phyloP scores from a whole-genome alignment of 257 asterid species.

The Ehretia macrophylla region DNA sequence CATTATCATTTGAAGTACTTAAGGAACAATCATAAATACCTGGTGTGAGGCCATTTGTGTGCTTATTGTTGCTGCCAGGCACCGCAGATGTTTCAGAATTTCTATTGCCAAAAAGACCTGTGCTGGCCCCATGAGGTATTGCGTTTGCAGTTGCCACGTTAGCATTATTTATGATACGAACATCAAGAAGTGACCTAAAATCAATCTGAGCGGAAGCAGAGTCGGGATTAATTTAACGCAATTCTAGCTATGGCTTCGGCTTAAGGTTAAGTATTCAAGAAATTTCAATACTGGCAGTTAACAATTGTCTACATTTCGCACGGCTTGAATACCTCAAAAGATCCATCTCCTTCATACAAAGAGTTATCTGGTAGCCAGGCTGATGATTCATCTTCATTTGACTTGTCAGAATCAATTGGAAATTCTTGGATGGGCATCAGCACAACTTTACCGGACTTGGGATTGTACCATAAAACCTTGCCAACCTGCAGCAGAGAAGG shows the following conservation, averaged over 20 bases:
- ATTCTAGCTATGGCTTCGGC: not conserved
- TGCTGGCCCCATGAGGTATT: slow-evolving; percentile 22
- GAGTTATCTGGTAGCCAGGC: slow-evolving; percentile 38
- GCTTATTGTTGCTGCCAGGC: slow-evolving; percentile 32
- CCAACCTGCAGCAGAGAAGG: slow-evolving; percentile 58
- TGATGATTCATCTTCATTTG: slow-evolving; percentile 43
- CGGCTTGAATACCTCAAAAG: slow-evolving; percentile 58
- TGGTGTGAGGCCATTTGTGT: slow-evolving; percentile 21
- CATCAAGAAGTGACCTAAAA: slow-evolving; percentile 64
- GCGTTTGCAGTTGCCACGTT: slow-evolving; percentile 31
- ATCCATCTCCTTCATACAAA: slow-evolving; percentile 76
- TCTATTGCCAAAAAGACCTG: slow-evolving; percentile 25
- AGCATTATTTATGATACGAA: slow-evolving; percentile 46
- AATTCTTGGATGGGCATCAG: slow-evolving; percentile 61
- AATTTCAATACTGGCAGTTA: no score
- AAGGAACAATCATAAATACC: slow-evolving; percentile 34
- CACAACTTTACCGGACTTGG: slow-evolving; percentile 38
- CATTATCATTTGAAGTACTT: not conserved
- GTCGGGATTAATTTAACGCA: slow-evolving; percentile 1
- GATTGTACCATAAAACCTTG: slow-evolving; percentile 48
- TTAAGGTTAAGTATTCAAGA: not conserved
- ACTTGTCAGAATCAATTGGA: slow-evolving; percentile 43
- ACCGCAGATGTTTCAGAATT: slow-evolving; percentile 22
- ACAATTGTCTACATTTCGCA: no score
- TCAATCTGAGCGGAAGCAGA: no score